Base-by-base conservation (phyloP, 306 rosid species). In the Cicer arietinum region DNA sequence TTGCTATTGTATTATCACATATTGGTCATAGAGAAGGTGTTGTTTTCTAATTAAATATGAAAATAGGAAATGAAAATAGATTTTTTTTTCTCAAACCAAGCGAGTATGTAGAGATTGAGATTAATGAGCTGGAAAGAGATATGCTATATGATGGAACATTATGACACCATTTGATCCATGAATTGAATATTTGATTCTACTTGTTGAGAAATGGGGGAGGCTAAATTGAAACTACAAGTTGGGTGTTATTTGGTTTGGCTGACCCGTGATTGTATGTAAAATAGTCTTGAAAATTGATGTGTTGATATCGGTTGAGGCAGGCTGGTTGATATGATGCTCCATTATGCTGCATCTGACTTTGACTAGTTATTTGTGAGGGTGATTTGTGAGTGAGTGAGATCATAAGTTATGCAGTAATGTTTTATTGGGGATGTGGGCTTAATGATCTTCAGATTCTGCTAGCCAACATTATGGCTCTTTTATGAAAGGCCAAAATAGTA, bases 381-480 rank as follows among this genome's bases (percentile, higher is more conserved):
- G 47, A 13, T 22, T 44, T 57, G 47, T 7, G 48, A 52, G 44
- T 4, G 45, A 39, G 53, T 1, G 9, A 39, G 48, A 80, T 80
- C 44, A 40, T 67, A 57, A 66, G 63, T 46, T 73, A 22, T 45
- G 17, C 17, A 6, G 44, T 51, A 6, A 2, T 51, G 8, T n/a
- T n/a, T n/a, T 50, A 50, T 50, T 50, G 78, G 74, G 35, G 58
- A 18, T 69, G 17, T 16, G 9, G 30, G 22, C 41, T 64, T 80
- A 40, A 58, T 80, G 70, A 67, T 79, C 57, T 46, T 70, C 59
- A 12, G 50, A 25, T 42, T 79, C 65, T 25, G 67, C 51, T 14
- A 59, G 56, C 62, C 43, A 52, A 62, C 48, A 50, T 71, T 47
- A 53, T 43, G 62, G 61, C 40, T 43, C 39, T 53, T 48, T 35